Percentiles rank a stretch among this genome's conserved stretches.
Conservation (phyloP, 768 basidiomycete genomes). For the Podaxis rugospora region DNA sequence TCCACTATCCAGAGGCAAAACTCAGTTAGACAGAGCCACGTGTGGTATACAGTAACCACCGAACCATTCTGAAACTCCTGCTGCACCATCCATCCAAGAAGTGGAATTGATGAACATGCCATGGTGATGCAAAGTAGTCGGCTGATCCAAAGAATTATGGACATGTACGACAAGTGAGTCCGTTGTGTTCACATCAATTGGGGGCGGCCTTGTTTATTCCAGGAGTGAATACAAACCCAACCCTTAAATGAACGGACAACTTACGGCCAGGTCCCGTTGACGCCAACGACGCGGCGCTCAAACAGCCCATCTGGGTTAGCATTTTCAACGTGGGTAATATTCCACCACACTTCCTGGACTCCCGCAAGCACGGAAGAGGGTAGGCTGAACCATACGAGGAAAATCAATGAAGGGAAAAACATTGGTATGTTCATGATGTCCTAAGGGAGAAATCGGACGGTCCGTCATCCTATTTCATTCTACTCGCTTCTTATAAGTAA, state of each 20-base stretch:
- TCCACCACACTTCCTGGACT: constrained; percentile 81
- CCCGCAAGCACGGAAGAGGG: constrained; percentile 50
- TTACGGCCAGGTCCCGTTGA: constrained; percentile 94
- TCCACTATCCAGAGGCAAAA: constrained; percentile 40
- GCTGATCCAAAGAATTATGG: constrained; percentile 61
- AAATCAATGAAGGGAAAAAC: constrained; percentile 19
- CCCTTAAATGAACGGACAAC: constrained; percentile 23
- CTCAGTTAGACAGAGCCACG: background rate
- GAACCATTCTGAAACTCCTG: constrained; percentile 80
- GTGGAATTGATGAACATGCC: constrained; percentile 92
- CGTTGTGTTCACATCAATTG: constrained; percentile 63
- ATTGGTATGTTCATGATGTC: constrained; percentile 3
- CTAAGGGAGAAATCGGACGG: background rate
- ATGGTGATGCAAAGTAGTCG: constrained; percentile 83
- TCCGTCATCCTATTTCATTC: background rate
- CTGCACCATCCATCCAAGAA: constrained; percentile 88
- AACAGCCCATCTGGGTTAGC: constrained; percentile 84
- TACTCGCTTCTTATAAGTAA: background rate
- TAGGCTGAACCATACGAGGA: constrained; percentile 25
- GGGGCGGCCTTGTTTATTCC: constrained; percentile 59
- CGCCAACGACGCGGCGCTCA: constrained; percentile 74
- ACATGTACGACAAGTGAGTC: constrained; percentile 80
- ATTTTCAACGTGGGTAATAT: constrained; percentile 77
- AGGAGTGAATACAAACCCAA: background rate
- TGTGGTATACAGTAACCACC: constrained; percentile 10